Evolutionary conservation across 2,329 filamentous ascomycete genomes (phyloP).

Genomic region (Ophiocordyceps camponoti-floridani): DNA sequence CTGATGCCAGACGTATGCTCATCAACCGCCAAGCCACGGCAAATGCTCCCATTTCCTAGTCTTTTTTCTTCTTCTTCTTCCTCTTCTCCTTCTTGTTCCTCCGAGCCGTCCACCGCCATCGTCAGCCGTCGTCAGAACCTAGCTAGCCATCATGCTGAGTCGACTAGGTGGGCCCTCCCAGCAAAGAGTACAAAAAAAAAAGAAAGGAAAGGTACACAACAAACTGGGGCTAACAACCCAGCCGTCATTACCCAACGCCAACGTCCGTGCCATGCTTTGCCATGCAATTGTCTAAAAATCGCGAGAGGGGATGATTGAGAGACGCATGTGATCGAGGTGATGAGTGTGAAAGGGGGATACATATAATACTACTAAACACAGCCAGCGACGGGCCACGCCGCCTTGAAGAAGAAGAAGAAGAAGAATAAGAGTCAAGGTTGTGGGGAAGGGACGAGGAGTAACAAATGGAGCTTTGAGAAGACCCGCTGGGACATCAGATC

Average conservation of each 20-base stretch:
- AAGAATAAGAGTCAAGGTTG: background rate
- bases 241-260: slow-evolving; percentile 10
- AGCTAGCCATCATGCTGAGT: background rate
- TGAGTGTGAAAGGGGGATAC: background rate
- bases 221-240: background rate
- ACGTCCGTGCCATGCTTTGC: slow-evolving; percentile 12
- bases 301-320: too few relatives aligned
- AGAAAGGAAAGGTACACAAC: background rate
- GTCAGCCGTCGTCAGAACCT: background rate
- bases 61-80: background rate
- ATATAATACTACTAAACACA: slow-evolving; percentile 3
- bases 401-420: background rate
- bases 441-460: background rate
- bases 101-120: background rate
- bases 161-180: background rate
- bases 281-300: slow-evolving; percentile 7
- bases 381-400: background rate
- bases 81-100: background rate
- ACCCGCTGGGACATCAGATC: background rate
- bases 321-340: slow-evolving; percentile 1
- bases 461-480: too few relatives aligned
- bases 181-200: background rate
- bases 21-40: too few relatives aligned
- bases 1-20: too few relatives aligned
- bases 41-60: too few relatives aligned